Evolutionary conservation across 192 early-diverging fungal genomes (phyloP), one percentile per base, ranked within the genome.

Genomic region (Coemansia sp.): DNA sequence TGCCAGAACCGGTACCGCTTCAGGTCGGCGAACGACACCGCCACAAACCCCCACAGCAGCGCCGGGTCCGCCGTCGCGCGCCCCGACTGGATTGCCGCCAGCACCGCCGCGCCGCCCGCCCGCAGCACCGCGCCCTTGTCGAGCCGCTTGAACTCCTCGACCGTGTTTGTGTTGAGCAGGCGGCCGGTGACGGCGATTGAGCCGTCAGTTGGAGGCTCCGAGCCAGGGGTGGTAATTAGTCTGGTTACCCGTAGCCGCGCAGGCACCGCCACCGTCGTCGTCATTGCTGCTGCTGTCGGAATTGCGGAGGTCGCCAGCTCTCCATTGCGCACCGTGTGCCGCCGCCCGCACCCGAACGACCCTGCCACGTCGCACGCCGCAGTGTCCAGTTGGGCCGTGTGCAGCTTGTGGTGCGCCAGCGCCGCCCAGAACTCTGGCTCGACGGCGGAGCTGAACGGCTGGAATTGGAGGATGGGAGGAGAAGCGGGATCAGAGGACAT

Each of bases 1-100:
- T n/a, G n/a, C n/a, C n/a, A n/a, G 71, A 94, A 99, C 67, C 87
- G 90, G 86, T 94, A 97, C 73, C 94, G 94, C 71, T 99, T 99
- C 60, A 99, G 70, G 74, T 99, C 96, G 1, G 96, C 94, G 84
- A 95, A 98, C n/a, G 96, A 91, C 15, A 98, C 49, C 29, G 96
- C 69, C 12, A 91, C 59, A 70, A 98, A 97, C 14, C 76, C 84
- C 54, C 85, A 86, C 36, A 99, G 81, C 10, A 91, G 69, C 27
- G 66, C 67, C 1, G 96, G 96, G 27, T 86, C 35, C 31, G 64
- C 25, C 0, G 91, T 68, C 0, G 91, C 91, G 14, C 73, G 68
- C 6, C 95, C 93, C 51, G 86, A 86, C 7, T 46, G 65, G 10
- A 97, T 93, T 31, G 82, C 90, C 1, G 84, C 73, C 87, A 92